These are phyloP conservation scores for Tephrocybe rancida DNA, from an alignment of 768 basidiomycete genomes.

Conservation along the genomic window DNA sequence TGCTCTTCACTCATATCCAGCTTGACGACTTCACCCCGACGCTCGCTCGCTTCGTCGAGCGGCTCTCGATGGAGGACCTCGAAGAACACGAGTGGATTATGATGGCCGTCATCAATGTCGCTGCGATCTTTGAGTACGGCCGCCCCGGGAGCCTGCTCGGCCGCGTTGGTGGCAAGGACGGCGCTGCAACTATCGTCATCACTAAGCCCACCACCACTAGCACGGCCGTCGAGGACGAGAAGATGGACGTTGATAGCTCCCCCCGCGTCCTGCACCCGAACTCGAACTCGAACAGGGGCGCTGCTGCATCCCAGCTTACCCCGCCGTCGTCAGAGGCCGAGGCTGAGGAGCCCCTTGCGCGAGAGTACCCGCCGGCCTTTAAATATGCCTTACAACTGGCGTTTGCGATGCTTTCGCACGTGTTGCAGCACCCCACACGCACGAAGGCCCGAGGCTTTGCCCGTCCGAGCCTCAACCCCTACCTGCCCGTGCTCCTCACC, in stretches of 20 bases:
- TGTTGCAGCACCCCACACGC: slow-evolving; percentile 65
- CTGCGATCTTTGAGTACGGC: slow-evolving; percentile 87
- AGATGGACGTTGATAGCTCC: slow-evolving; percentile 63
- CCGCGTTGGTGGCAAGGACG: slow-evolving; percentile 60
- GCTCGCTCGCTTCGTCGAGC: slow-evolving; percentile 84
- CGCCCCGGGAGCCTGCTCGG: slow-evolving; percentile 69
- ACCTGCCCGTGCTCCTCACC: slow-evolving; percentile 83
- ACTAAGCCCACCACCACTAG: slow-evolving; percentile 24
- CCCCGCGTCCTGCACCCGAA: slow-evolving; percentile 26
- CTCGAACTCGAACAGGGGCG: background rate
- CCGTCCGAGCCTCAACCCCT: slow-evolving; percentile 72
- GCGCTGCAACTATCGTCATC: slow-evolving; percentile 25
- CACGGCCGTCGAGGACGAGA: slow-evolving; percentile 44
- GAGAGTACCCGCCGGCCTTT: slow-evolving; percentile 66
- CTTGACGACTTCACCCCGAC: slow-evolving; percentile 89
- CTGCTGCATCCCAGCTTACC: slow-evolving; percentile 23
- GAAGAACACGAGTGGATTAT: slow-evolving; percentile 93
- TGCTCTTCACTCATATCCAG: slow-evolving; percentile 95
- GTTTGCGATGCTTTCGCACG: slow-evolving; percentile 74
- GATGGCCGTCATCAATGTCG: slow-evolving; percentile 90
- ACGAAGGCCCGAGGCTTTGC: slow-evolving; percentile 55
- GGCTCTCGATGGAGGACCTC: slow-evolving; percentile 78
- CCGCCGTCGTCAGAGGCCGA: slow-evolving; percentile 34
- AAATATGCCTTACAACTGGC: slow-evolving; percentile 77
- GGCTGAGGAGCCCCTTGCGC: slow-evolving; percentile 14